Evolutionary conservation across 2,329 filamentous ascomycete genomes (phyloP).

Genomic region (Whalleya microplaca): DNA sequence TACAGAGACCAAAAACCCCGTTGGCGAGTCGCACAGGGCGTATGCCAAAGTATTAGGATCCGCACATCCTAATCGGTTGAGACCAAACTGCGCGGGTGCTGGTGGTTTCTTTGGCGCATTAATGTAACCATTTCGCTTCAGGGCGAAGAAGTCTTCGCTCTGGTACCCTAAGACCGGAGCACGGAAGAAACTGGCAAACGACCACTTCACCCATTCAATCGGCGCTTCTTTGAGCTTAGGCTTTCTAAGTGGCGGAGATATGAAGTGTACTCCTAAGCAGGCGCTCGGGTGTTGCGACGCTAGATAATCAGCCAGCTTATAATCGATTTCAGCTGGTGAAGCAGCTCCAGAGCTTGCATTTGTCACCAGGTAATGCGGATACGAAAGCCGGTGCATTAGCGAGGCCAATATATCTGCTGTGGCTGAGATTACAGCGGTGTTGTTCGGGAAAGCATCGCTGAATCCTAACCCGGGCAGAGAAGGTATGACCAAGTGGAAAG

Average conservation of each 20-base stretch:
- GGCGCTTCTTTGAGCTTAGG: conserved; percentile 51
- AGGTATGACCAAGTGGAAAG: conserved; percentile 70
- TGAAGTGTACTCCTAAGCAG: conserved; percentile 64
- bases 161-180: conserved; percentile 60
- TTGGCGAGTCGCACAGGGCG: conserved; percentile 64
- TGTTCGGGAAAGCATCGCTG: conserved; percentile 61
- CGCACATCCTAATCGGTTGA: conserved; percentile 37
- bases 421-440: conserved; percentile 51
- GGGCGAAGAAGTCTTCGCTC: conserved; percentile 52
- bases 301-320: conserved; percentile 52
- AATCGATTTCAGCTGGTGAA: conserved; percentile 55
- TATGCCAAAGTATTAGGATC: conserved; percentile 62
- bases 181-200: conserved; percentile 53
- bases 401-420: conserved; percentile 60
- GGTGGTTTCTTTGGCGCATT: conserved; percentile 21
- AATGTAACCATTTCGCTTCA: conserved; percentile 34
- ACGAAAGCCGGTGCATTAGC: conserved; percentile 64
- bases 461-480: conserved; percentile 70
- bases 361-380: conserved; percentile 60
- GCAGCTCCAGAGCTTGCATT: conserved; percentile 53
- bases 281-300: conserved; percentile 50
- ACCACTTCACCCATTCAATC: conserved; percentile 59
- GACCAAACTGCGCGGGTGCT: conserved; percentile 31
- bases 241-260: conserved; percentile 57
- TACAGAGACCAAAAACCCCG: conserved; percentile 59